A percentile compares a stretch with the other conserved stretches of the same genome.
phyloP scores from a whole-genome alignment of 805 yeast species.

The Citeromyces nyonsensis region DNA sequence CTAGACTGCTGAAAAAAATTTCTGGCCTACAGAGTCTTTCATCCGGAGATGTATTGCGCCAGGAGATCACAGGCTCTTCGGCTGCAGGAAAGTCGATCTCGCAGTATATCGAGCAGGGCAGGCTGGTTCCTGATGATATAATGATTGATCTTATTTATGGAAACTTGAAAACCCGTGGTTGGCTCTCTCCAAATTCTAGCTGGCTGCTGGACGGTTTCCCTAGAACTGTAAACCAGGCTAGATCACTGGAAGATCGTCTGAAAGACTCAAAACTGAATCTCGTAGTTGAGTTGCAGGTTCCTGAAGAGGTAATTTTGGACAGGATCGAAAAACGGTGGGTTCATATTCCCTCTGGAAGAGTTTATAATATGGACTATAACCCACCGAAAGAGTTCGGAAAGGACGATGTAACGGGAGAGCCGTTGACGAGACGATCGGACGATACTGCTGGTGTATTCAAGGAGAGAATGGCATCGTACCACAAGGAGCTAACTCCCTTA shows the following conservation, averaged over 20 bases:
- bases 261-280: slow-evolving; percentile 35
- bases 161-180: slow-evolving; percentile 25
- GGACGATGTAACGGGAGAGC: slow-evolving; percentile 87
- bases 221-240: slow-evolving; percentile 63
- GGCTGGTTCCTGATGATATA: slow-evolving; percentile 55
- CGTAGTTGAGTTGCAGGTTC: slow-evolving; percentile 81
- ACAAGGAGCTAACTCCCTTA: slow-evolving; percentile 43
- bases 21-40: slow-evolving; percentile 46
- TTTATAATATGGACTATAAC: slow-evolving; percentile 73
- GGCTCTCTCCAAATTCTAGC: slow-evolving; percentile 26
- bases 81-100: slow-evolving; percentile 42
- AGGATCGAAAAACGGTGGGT: slow-evolving; percentile 80
- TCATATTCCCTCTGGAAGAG: slow-evolving; percentile 73
- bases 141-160: slow-evolving; percentile 43
- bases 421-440: slow-evolving; percentile 64
- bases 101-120: slow-evolving; percentile 41
- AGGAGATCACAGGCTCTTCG: slow-evolving; percentile 41
- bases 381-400: slow-evolving; percentile 75
- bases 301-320: slow-evolving; percentile 66
- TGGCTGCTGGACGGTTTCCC: slow-evolving; percentile 94
- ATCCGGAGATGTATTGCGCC: slow-evolving; percentile 73
- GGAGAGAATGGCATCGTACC: slow-evolving; percentile 49
- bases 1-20: slow-evolving; percentile 38
- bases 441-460: slow-evolving; percentile 67
- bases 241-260: slow-evolving; percentile 30